phyloP scores from a whole-genome alignment of 352 stramenopile species.

The Phytophthora hybrid region DNA sequence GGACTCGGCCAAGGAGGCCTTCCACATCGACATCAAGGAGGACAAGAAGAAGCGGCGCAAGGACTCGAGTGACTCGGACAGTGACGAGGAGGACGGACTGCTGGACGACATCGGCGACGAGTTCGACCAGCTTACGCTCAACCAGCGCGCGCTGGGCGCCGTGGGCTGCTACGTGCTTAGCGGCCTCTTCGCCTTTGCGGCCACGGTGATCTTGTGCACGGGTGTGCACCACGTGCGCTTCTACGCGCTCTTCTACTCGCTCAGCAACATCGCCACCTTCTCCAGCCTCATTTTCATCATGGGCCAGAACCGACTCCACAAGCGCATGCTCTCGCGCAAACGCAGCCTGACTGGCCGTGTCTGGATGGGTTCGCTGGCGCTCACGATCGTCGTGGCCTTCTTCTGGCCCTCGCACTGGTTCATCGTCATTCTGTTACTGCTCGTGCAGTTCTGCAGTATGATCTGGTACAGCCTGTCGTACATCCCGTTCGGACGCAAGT shows the following conservation, averaged over 20 bases:
- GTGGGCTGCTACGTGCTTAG: constrained; percentile 51
- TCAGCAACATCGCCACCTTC: constrained; percentile 55
- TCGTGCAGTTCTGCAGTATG: constrained; percentile 65
- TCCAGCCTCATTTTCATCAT: constrained; percentile 57
- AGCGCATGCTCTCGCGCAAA: constrained; percentile 54
- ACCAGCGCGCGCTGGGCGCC: constrained; percentile 46
- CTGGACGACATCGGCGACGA: constrained; percentile 47
- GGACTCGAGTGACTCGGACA: constrained; percentile 49
- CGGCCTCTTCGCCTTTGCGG: constrained; percentile 43
- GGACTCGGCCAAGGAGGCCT: constrained; percentile 39
- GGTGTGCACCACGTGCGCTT: constrained; percentile 52
- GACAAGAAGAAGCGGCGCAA: constrained; percentile 45
- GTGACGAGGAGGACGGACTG: constrained; percentile 50
- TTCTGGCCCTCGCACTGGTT: constrained; percentile 55
- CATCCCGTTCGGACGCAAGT: constrained; percentile 58
- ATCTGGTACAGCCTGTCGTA: constrained; percentile 68
- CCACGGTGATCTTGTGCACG: constrained; percentile 48
- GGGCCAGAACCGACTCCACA: constrained; percentile 46
- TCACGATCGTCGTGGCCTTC: constrained; percentile 54
- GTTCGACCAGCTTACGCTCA: constrained; percentile 51
- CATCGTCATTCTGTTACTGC: constrained; percentile 59
- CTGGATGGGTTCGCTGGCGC: constrained; percentile 53
- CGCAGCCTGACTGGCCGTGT: constrained; percentile 38
- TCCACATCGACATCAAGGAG: constrained; percentile 51
- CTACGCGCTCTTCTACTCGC: constrained; percentile 53